phyloP scores from a whole-genome alignment of 192 early-diverging fungal species.

The Diversispora eburnea region DNA sequence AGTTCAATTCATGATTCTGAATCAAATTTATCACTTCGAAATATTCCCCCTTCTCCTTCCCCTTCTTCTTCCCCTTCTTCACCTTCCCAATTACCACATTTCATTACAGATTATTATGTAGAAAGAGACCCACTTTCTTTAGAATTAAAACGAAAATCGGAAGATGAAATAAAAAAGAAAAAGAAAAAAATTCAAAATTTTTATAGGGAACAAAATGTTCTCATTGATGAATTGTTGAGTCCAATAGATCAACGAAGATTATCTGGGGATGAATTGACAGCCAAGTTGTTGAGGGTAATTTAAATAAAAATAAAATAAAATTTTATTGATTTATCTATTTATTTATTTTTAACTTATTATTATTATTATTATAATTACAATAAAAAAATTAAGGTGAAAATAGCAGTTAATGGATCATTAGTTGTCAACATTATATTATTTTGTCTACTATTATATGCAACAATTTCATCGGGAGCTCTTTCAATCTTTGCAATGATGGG shows the following conservation, averaged over 20 bases:
- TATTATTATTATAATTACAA: not conserved
- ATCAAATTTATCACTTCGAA: conserved; percentile 21
- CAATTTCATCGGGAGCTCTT: conserved; percentile 68
- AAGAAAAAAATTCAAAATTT: conserved; percentile 58
- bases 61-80: not conserved
- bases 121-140: conserved; percentile 43
- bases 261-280: conserved; percentile 39
- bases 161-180: conserved; percentile 47
- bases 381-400: conserved; percentile 44
- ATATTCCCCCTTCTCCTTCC: not conserved
- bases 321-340: not conserved
- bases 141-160: conserved; percentile 40
- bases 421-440: conserved; percentile 66
- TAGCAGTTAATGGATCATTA: conserved; percentile 68
- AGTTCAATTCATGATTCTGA: not conserved
- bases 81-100: not conserved
- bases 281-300: conserved; percentile 37
- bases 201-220: conserved; percentile 78
- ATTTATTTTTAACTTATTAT: not conserved
- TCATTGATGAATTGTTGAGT: conserved; percentile 70
- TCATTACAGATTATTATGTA: conserved; percentile 28
- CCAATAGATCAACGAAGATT: conserved; percentile 40
- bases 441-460: conserved; percentile 63
- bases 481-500: conserved; percentile 78
- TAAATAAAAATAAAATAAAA: conserved; percentile 24